Percentiles rank a stretch among this genome's conserved stretches.
Conservation (phyloP, 2,329 filamentous ascomycete species). For the Lasiodiplodia sp. region DNA sequence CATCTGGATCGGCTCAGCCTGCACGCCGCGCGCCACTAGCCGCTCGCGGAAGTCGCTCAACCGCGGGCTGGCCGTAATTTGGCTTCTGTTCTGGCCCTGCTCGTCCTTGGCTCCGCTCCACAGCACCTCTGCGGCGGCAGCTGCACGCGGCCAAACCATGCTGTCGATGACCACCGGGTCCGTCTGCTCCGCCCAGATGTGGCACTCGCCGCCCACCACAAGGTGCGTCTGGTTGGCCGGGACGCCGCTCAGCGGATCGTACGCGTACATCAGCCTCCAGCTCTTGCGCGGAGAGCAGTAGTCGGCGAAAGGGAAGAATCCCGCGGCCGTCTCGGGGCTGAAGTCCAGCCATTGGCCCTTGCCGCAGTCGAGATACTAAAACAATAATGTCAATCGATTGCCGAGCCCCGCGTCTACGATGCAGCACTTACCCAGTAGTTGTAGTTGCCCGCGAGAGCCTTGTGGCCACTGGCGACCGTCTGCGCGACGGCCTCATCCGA, state of each 20-base stretch:
- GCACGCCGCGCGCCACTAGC: conserved; percentile 72
- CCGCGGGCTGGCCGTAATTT: conserved; percentile 70
- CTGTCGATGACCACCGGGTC: conserved; percentile 78
- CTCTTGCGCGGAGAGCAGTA: conserved; percentile 83
- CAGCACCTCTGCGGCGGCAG: conserved; percentile 77
- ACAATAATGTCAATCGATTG: conserved; percentile 1
- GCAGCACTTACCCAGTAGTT: conserved; percentile 71
- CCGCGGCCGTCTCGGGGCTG: conserved; percentile 59
- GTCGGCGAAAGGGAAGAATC: conserved; percentile 70
- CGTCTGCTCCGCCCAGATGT: conserved; percentile 81
- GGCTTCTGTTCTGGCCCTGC: conserved; percentile 70
- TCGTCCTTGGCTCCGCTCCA: conserved; percentile 77
- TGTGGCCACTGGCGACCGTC: conserved; percentile 69
- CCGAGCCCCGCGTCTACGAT: too few species aligned
- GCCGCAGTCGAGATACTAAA: conserved; percentile 82
- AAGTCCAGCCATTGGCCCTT: conserved; percentile 82
- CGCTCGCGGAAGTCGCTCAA: conserved; percentile 79
- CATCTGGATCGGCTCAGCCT: conserved; percentile 73
- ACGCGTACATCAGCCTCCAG: conserved; percentile 82
- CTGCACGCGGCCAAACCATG: conserved; percentile 79
- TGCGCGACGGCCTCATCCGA: conserved; percentile 67
- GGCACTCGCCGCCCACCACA: conserved; percentile 81
- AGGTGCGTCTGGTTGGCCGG: conserved; percentile 64
- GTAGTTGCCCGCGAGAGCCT: conserved; percentile 78
- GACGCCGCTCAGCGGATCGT: conserved; percentile 74